Conservation (phyloP, 768 basidiomycete genomes). For the Coprinellus micaceus region DNA sequence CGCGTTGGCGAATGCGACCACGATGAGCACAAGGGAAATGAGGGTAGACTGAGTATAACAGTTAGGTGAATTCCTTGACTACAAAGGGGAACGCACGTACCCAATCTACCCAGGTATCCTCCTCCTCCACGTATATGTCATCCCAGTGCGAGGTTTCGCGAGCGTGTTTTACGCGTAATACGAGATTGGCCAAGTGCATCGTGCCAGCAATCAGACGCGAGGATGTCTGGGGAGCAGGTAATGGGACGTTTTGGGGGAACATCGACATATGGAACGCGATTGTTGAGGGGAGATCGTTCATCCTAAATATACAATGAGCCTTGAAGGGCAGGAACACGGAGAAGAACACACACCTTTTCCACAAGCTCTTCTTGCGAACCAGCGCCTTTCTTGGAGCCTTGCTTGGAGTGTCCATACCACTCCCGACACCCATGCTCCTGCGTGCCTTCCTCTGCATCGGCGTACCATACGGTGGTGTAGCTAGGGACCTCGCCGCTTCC, state of each 20-base stretch:
- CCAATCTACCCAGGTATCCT: slow-evolving; percentile 77
- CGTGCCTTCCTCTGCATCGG: slow-evolving; percentile 49
- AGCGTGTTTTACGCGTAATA: slow-evolving; percentile 56
- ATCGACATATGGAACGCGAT: slow-evolving; percentile 77
- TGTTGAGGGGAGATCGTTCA: slow-evolving; percentile 62
- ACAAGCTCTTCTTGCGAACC: slow-evolving; percentile 59
- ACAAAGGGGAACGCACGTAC: slow-evolving; percentile 35
- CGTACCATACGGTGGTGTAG: slow-evolving; percentile 69
- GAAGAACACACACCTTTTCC: slow-evolving; percentile 52
- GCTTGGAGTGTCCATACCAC: slow-evolving; percentile 21
- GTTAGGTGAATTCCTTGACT: slow-evolving; percentile 5
- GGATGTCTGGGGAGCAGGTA: slow-evolving; percentile 62
- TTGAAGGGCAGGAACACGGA: neutral
- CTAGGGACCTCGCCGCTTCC: slow-evolving; percentile 72
- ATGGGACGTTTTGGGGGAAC: slow-evolving; percentile 77
- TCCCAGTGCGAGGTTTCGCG: slow-evolving; percentile 68
- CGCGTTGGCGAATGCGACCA: slow-evolving; percentile 53
- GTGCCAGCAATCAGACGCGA: slow-evolving; percentile 62
- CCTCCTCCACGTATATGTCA: slow-evolving; percentile 67
- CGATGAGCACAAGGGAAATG: slow-evolving; percentile 52
- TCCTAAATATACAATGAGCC: slow-evolving; percentile 33
- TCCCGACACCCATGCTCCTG: slow-evolving; percentile 35
- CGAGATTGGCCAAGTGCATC: slow-evolving; percentile 68
- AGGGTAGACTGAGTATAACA: slow-evolving; percentile 55
- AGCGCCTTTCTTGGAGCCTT: slow-evolving; percentile 48